Base-by-base conservation (phyloP, 1,139 yeast species). In the Tardiomyces digboiensis region DNA sequence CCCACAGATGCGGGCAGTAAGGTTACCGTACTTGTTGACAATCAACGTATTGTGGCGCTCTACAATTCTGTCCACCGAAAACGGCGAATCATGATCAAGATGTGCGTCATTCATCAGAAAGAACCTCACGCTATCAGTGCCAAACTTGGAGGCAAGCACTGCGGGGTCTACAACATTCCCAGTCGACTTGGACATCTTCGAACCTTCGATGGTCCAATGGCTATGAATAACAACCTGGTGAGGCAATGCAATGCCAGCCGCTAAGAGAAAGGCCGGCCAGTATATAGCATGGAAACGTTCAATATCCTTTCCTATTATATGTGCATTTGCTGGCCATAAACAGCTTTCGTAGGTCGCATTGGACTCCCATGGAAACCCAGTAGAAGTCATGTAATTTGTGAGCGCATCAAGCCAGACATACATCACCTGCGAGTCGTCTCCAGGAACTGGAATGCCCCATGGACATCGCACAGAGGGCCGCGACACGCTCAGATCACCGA, bases 341-440 rank as follows among this genome's bases (percentile, higher is more conserved):
- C 16, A 26, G 14, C 16, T 13, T 8, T 26, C 33, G 33, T 26
- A 26, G 10, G 33, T 3, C 3, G 5, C 10, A n/a, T 26, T 4
- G 16, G 33, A 26, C 42, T 46, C 29, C 29, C 52, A 46, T 3
- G 86, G 81, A 47, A 78, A 84, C 1, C 86, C 88, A 3, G 81
- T 70, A 0, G 87, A 77, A 0, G 97, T 85, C 8, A 88, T 47
- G 59, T 91, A 91, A 59, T 88, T 91, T 41, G 85, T 72, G 44
- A 91, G 71, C 0, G 99, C 99, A 65, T 91, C 99, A 49, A 91
- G 83, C 99, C 99, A 91, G 8, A 91, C 99, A 56, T 91, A 91
- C 47, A 91, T 81, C 44, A 75, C 81, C 57, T 91, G 97, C 0
- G 78, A 55, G 0, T 73, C 67, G 55, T 91, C 97, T 29, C 71